Conservation (phyloP, 2,329 filamentous ascomycete genomes). For the Grosmannia huntii region DNA sequence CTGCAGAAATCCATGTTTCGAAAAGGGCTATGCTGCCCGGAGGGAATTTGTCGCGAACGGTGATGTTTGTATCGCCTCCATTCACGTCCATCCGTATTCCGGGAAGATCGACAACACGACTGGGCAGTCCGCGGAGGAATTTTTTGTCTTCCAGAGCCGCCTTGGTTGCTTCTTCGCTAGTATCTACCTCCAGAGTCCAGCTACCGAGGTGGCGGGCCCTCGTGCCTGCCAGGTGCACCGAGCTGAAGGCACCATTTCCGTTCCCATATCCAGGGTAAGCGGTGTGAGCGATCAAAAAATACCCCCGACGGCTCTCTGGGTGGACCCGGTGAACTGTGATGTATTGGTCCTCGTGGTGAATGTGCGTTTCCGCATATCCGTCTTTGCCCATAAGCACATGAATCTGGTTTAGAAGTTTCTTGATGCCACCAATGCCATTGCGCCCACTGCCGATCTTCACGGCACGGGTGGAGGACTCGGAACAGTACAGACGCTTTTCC, state of each 20-base stretch:
- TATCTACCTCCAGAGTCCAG: constrained; percentile 85
- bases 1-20: constrained; percentile 89
- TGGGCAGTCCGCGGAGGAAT: constrained; percentile 70
- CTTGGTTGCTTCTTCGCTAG: constrained; percentile 54
- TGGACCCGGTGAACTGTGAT: constrained; percentile 94
- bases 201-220: constrained; percentile 76
- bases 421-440: constrained; percentile 77
- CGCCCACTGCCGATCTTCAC: constrained; percentile 58
- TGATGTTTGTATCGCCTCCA: constrained; percentile 64
- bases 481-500: constrained; percentile 74
- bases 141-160: constrained; percentile 55
- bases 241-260: constrained; percentile 65
- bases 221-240: constrained; percentile 72
- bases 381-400: constrained; percentile 94
- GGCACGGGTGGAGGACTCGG: constrained; percentile 44
- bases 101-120: constrained; percentile 60
- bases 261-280: constrained; percentile 86
- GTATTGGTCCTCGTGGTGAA: constrained; percentile 93
- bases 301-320: constrained; percentile 80
- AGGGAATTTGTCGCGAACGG: constrained; percentile 70
- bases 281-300: constrained; percentile 92
- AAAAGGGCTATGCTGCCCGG: constrained; percentile 92
- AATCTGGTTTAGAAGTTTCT: constrained; percentile 87
- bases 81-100: constrained; percentile 62
- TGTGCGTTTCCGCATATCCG: constrained; percentile 86